Base-by-base conservation (phyloP, 2,329 filamentous ascomycete species). In the Shiraia bambusicola region DNA sequence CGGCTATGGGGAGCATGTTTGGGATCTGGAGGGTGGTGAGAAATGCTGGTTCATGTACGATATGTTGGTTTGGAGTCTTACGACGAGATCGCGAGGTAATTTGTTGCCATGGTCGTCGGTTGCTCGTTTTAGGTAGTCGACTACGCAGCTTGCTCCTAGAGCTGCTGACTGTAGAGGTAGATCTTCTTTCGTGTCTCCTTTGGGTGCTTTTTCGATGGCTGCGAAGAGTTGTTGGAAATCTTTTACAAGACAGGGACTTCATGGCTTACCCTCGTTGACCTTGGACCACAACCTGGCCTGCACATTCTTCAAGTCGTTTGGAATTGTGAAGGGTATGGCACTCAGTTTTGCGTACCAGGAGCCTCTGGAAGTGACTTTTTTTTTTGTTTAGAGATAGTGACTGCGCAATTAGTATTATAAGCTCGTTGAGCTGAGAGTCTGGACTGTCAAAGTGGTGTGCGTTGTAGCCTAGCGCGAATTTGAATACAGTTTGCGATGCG, bases 111-210 rank as follows among this genome's bases (percentile, higher is more conserved):
- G 49, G 31, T 58, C 50, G n/a, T 58, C 54, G 9, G 46, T 50
- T 10, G 52, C 54, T 8, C 54, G 50, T 7, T 53, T 50, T 0
- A 52, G 51, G 19, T 55, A 57, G 25, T 57, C 49, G 13, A 48
- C 53, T 12, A 65, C 49, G 35, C 56, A 61, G 6, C 47, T 50
- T 6, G 69, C 65, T 16, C 65, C 56, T 8, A 70, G 40, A 2
- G 68, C 68, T 15, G 69, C 66, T 11, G 68, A 63, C 14, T 66
- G 52, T 3, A 70, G 47, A 7, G 61, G 58, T 4, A 50, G 28
- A 16, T 50, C 45, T 3, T 48, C 47, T 12, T 48, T 37, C 13
- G 31, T 48, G 9, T 44, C 45, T 10, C 45, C 47, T 25, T 48
- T 48, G 10, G 38, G 40, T 6, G 45, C 45, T 28, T 45, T 19